Percentiles rank a stretch among this genome's conserved stretches.
Evolutionary conservation across 805 yeast species (phyloP).

Genomic region (Saccharomycopsis olivae): DNA sequence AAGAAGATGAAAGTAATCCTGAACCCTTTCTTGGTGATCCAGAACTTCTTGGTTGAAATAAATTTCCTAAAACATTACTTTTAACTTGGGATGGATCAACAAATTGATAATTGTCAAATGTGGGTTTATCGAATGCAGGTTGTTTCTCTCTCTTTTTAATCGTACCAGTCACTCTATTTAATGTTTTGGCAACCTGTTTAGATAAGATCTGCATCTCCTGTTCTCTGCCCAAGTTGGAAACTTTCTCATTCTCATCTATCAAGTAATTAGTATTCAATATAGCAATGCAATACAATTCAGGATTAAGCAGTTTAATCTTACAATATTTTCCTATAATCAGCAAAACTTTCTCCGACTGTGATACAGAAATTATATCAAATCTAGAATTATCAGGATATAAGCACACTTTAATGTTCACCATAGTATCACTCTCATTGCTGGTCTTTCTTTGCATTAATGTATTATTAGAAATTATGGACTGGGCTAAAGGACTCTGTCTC

Average conservation of each 20-base stretch:
- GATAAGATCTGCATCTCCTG: constrained; percentile 33
- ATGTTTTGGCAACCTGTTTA: constrained; percentile 27
- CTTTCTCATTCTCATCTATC: constrained; percentile 29
- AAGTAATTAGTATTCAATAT: constrained; percentile 24
- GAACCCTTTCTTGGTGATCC: constrained; percentile 11
- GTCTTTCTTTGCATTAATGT: background rate
- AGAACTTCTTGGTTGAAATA: constrained; percentile 22
- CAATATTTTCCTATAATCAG: constrained; percentile 29
- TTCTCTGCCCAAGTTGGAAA: constrained; percentile 32
- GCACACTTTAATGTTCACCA: constrained; percentile 2
- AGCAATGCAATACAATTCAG: constrained; percentile 28
- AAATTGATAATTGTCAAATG: background rate
- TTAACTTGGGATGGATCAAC: background rate
- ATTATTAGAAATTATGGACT: background rate
- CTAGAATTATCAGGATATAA: constrained; percentile 9
- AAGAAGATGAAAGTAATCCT: constrained; percentile 9
- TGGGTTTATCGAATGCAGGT: background rate
- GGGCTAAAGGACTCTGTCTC: constrained; percentile 1
- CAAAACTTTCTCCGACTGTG: constrained; percentile 20
- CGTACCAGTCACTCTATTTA: background rate
- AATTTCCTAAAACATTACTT: constrained; percentile 18
- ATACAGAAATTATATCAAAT: constrained; percentile 5
- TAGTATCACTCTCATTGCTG: background rate
- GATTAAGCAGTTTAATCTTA: constrained; percentile 26
- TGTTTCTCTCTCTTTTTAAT: background rate